Evolutionary conservation across 768 basidiomycete genomes (phyloP), one percentile per base, ranked within the genome.

Genomic region (Leccinum subtestaceum): DNA sequence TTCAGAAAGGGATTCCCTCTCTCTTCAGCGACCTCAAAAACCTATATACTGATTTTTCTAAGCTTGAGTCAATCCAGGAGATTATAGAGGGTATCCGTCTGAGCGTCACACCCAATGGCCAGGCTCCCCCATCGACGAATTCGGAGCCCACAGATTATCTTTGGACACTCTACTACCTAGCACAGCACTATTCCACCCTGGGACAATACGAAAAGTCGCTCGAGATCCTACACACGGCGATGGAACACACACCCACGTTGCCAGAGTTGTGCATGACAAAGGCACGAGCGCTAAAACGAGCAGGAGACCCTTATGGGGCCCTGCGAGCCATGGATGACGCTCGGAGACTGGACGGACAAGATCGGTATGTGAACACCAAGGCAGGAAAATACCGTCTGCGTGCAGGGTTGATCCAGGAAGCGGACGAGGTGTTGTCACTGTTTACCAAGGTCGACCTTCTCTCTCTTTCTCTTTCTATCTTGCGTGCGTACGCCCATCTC

Each of bases 91-190:
- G 78, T 5, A 71, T 80, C 31, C 75, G 77, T n/a, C 63, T 67
- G 49, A 59, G 65, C 21, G 72, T 77, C 46, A 68, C 73, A 11
- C 67, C 76, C 47, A 68, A 78, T 38, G 78, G 76, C 53, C 69
- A 72, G 27, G 63, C 69, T 4, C 65, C 64, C 31, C 62, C 67
- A 27, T 52, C 64, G 8, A 54, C 63, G 11, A 60, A 72, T 1
- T 59, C 70, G 9, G 77, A 83, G 8, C 95, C 96, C 1, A 86
- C 93, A 4, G 86, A 84, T 15, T 90, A 96, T 65, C 82, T 98
- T 11, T 99, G 97, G 97, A 87, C 90, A 10, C 83, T 98, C 40
- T 98, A 96, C 77, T 97, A 91, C 80, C 87, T 98, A 52, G 88
- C 94, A 0, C 93, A 96, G 65, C 95, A 95, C 69, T 80, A 92